Percentiles rank a stretch among this genome's conserved stretches.
These are phyloP conservation scores for Brassica hybrid DNA, from an alignment of 441 rosid species.

Conservation along the genomic window DNA sequence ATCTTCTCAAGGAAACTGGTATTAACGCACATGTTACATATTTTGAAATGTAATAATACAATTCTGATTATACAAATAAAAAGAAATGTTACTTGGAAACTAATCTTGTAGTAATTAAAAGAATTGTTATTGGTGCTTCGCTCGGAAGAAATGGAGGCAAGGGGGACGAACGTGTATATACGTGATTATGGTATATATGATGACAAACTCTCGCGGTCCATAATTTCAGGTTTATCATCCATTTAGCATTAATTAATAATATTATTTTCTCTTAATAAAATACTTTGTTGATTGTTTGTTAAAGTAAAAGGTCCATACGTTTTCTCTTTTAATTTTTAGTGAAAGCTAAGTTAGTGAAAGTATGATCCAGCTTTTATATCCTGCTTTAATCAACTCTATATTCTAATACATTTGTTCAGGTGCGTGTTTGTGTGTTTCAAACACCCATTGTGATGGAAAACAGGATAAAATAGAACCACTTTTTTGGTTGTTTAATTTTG, in stretches of 20 bases:
- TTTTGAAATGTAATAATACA: background rate
- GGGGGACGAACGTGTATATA: conserved; percentile 45
- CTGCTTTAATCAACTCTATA: conserved; percentile 17
- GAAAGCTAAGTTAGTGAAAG: conserved; percentile 47
- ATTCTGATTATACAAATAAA: background rate
- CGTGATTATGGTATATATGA: conserved; percentile 43
- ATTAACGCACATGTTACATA: background rate
- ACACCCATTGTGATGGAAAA: conserved; percentile 35
- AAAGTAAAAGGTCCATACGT: conserved; percentile 35
- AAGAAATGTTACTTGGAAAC: conserved; percentile 24
- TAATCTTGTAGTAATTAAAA: conserved; percentile 23
- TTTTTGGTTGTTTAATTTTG: background rate
- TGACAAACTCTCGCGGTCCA: conserved; percentile 44
- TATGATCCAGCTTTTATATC: conserved; percentile 33
- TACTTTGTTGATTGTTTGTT: conserved; percentile 29
- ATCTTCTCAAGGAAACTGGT: background rate
- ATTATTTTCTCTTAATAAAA: background rate
- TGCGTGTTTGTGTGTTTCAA: conserved; percentile 38
- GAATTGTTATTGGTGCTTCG: conserved; percentile 31
- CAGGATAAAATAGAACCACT: conserved; percentile 29
- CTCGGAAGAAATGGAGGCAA: conserved; percentile 35
- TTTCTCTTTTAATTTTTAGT: conserved; percentile 18
- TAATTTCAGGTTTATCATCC: conserved; percentile 39
- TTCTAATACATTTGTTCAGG: conserved; percentile 31
- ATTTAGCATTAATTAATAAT: conserved; percentile 25